These are phyloP conservation scores for Roridomyces roridus DNA, from an alignment of 768 basidiomycete species.

Conservation along the genomic window DNA sequence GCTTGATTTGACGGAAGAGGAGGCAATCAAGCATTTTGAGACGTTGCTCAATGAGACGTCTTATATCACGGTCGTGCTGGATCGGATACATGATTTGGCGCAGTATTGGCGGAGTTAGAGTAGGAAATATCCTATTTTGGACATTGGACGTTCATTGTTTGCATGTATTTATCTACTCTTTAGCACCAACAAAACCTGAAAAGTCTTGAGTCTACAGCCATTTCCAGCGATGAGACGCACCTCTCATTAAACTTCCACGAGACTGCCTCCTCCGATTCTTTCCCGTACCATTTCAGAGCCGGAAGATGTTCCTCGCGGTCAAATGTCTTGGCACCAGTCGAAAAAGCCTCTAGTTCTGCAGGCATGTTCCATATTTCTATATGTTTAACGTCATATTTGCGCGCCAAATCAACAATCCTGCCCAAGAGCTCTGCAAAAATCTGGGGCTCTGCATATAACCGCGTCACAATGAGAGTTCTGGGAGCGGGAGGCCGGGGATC, in stretches of 20 bases:
- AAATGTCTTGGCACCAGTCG: conserved; percentile 36
- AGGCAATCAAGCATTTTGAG: conserved; percentile 98
- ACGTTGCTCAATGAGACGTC: conserved; percentile 92
- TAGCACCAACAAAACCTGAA: conserved; percentile 50
- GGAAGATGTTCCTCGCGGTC: conserved; percentile 47
- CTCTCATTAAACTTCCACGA: conserved; percentile 58
- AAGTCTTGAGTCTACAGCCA: neutral
- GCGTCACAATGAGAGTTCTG: conserved; percentile 49
- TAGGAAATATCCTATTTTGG: conserved; percentile 3
- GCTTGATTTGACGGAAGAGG: conserved; percentile 92
- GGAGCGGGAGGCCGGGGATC: conserved; percentile 39
- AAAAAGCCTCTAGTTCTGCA: conserved; percentile 33
- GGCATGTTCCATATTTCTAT: conserved; percentile 59
- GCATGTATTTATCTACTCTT: conserved; percentile 9
- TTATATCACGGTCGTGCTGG: conserved; percentile 91
- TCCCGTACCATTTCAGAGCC: conserved; percentile 57
- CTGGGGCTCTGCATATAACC: conserved; percentile 38
- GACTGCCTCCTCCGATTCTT: conserved; percentile 36
- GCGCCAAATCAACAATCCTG: conserved; percentile 41
- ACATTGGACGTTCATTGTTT: neutral
- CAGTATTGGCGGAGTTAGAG: conserved; percentile 85
- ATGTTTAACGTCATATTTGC: conserved; percentile 36
- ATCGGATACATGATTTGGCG: conserved; percentile 90
- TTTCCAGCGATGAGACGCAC: conserved; percentile 29
- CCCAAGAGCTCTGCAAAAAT: conserved; percentile 42